These are phyloP conservation scores for Cystoderma amianthinum DNA, from an alignment of 768 basidiomycete genomes.

Conservation along the genomic window DNA sequence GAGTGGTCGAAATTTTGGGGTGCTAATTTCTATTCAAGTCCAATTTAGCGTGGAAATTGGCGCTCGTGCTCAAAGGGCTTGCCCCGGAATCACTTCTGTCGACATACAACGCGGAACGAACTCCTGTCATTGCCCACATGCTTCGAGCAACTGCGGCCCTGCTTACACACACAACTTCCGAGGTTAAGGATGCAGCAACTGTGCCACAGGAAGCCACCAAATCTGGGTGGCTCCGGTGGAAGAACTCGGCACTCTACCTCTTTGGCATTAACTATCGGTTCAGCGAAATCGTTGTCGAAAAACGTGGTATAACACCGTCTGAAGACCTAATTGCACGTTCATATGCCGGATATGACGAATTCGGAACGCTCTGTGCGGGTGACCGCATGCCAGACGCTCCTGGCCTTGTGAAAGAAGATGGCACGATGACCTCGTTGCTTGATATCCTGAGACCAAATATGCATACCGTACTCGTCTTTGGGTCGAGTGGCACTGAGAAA, in stretches of 20 bases:
- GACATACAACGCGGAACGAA: conserved; percentile 21
- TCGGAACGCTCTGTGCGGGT: conserved; percentile 26
- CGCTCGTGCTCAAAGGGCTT: conserved; percentile 16
- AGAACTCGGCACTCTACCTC: conserved; percentile 8
- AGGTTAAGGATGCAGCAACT: conserved; percentile 1
- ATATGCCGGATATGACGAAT: conserved; percentile 12
- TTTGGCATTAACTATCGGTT: conserved; percentile 49
- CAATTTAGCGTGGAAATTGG: conserved; percentile 28
- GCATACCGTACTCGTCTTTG: too few species aligned
- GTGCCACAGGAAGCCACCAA: conserved; percentile 13
- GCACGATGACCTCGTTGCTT: too few species aligned
- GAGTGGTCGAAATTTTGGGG: too few species aligned
- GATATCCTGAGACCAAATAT: too few species aligned
- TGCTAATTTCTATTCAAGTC: too few species aligned
- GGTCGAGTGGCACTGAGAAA: too few species aligned
- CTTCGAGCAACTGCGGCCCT: conserved; percentile 20
- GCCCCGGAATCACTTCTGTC: conserved; percentile 16
- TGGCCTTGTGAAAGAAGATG: too few species aligned
- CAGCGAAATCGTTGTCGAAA: conserved; percentile 41
- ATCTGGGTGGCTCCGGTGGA: too few species aligned
- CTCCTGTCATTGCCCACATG: conserved; percentile 28
- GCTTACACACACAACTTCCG: conserved; percentile 11
- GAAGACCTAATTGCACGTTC: conserved; percentile 24
- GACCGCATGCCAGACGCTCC: conserved; percentile 40
- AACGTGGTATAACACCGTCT: conserved; percentile 15